A percentile compares a stretch with the other conserved stretches of the same genome.
Evolutionary conservation across 2,329 filamentous ascomycete genomes (phyloP).

Genomic region (Cucurbitaria berberidis): DNA sequence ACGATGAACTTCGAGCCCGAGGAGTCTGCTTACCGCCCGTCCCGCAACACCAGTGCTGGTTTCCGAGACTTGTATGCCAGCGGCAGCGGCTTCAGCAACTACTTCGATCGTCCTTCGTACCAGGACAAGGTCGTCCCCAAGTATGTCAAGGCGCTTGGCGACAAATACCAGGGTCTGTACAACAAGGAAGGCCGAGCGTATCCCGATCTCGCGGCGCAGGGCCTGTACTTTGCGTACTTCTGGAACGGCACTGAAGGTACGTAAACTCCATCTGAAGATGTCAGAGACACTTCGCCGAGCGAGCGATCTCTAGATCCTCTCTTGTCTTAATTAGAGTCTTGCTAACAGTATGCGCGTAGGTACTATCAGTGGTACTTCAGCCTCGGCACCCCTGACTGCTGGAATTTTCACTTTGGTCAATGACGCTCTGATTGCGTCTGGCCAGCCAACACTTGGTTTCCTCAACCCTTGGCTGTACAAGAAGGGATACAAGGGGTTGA

Average conservation of each 20-base stretch:
- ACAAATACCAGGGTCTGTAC: constrained; percentile 57
- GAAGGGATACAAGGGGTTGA: constrained; percentile 55
- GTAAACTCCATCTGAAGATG: not conserved
- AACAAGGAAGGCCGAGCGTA: constrained; percentile 63
- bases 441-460: constrained; percentile 61
- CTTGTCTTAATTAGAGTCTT: too few relatives aligned
- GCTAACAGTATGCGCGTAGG: not conserved
- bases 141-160: constrained; percentile 53
- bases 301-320: too few relatives aligned
- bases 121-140: constrained; percentile 53
- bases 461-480: constrained; percentile 67
- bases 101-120: constrained; percentile 57
- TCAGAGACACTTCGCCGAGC: too few relatives aligned
- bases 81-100: constrained; percentile 57
- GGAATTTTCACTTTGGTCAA: constrained; percentile 68
- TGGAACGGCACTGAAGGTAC: constrained; percentile 47
- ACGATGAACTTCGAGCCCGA: constrained; percentile 63
- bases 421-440: constrained; percentile 61
- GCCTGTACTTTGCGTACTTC: constrained; percentile 55
- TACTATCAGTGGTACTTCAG: constrained; percentile 59
- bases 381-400: constrained; percentile 64
- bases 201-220: constrained; percentile 68
- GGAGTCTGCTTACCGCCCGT: constrained; percentile 51
- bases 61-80: constrained; percentile 60
- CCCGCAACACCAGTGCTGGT: constrained; percentile 36